Percentiles rank a stretch among this genome's conserved stretches.
These are phyloP conservation scores for Pelagomonas calceolata DNA, from an alignment of 108 stramenopile genomes.

Conservation along the genomic window DNA sequence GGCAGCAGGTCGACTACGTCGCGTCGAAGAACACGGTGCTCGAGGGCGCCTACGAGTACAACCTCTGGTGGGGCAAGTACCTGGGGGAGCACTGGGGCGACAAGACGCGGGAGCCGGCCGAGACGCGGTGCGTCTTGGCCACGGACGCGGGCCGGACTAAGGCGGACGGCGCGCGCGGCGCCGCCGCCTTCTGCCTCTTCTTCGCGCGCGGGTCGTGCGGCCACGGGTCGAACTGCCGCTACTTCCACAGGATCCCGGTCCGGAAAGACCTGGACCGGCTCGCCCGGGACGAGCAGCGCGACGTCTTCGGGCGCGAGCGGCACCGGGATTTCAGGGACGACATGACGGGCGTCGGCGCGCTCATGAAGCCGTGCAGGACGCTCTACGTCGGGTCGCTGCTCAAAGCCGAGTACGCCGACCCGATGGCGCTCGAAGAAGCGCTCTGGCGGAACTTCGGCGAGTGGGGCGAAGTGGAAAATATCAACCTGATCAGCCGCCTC, in stretches of 20 bases:
- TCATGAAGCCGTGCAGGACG: slow-evolving; percentile 19
- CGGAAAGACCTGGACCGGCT: slow-evolving; percentile 15
- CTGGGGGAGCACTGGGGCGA: slow-evolving; percentile 24
- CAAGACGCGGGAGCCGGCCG: slow-evolving; percentile 22
- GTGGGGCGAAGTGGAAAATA: slow-evolving; percentile 41
- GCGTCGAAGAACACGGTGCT: slow-evolving; percentile 15
- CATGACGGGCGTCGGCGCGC: slow-evolving; percentile 33
- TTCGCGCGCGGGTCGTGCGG: slow-evolving; percentile 33
- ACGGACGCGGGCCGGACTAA: slow-evolving; percentile 35
- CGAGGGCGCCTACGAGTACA: slow-evolving; percentile 34
- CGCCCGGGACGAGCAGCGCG: slow-evolving; percentile 18
- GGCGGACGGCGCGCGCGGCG: slow-evolving; percentile 16
- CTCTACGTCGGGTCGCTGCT: slow-evolving; percentile 20
- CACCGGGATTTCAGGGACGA: slow-evolving; percentile 33
- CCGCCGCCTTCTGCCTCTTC: slow-evolving; percentile 26
- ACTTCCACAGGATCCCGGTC: slow-evolving; percentile 33
- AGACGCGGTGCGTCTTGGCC: slow-evolving; percentile 22
- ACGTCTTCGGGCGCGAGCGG: slow-evolving; percentile 36
- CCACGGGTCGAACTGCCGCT: slow-evolving; percentile 24
- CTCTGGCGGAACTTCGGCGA: slow-evolving; percentile 32
- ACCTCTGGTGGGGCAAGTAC: slow-evolving; percentile 38
- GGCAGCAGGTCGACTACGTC: slow-evolving; percentile 23
- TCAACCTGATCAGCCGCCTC: slow-evolving; percentile 28
- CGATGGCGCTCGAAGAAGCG: slow-evolving; percentile 5
- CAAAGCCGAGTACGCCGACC: slow-evolving; percentile 2